Evolutionary conservation across 441 rosid genomes (phyloP), one percentile per base, ranked within the genome.

Genomic region (Erysimum cheiri): DNA sequence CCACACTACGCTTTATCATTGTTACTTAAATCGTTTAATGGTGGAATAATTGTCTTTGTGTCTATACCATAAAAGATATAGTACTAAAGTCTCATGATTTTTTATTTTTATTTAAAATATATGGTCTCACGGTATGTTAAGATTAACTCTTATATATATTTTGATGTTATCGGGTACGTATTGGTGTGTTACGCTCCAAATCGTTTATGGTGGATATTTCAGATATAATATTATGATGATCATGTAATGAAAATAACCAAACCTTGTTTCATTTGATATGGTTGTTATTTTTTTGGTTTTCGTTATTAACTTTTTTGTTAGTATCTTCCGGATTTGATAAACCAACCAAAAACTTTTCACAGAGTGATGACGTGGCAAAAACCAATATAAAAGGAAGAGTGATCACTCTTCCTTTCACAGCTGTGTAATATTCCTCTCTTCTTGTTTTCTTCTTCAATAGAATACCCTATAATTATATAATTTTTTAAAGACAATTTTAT

Each of bases 341-440:
- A 35, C 63, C 58, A 64, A 37, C 52, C 4, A 11, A 29, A n/a
- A n/a, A n/a, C n/a, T n/a, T n/a, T n/a, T n/a, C n/a, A n/a, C n/a
- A n/a, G n/a, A n/a, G n/a, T n/a, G n/a, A n/a, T n/a, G n/a, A n/a
- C n/a, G n/a, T n/a, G n/a, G n/a, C n/a, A n/a, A n/a, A n/a, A n/a
- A n/a, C n/a, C n/a, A n/a, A n/a, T n/a, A n/a, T n/a, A n/a, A n/a
- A n/a, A n/a, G n/a, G n/a, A n/a, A n/a, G n/a, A n/a, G n/a, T n/a
- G n/a, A n/a, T n/a, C 29, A 52, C 15, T 0, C 19, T 59, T 52
- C 68, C 13, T 40, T 43, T 54, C 15, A 74, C 74, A 74, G 70
- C 70, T 69, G 65, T 64, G 4, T 69, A 39, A 47, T 69, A 70
- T 70, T 70, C 73, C 60, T 22, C 44, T 35, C 26, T 41, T 31